These are phyloP conservation scores for Catharanthus roseus DNA, from an alignment of 257 asterid species.

Conservation along the genomic window DNA sequence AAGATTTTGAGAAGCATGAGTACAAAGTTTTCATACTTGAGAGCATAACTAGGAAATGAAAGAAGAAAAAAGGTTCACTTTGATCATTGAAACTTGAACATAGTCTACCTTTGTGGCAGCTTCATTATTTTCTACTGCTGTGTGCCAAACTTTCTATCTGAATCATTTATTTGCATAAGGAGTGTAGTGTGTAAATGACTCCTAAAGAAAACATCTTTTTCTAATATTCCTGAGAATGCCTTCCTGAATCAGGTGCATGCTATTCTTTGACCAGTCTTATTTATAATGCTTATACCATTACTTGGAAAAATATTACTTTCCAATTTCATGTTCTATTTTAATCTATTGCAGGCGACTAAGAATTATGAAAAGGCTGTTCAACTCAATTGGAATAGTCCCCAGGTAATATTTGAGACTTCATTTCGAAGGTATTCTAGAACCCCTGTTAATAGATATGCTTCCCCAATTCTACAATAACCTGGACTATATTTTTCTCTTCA, in stretches of 20 bases:
- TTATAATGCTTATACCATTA: background rate
- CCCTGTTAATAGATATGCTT: background rate
- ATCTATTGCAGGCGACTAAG: constrained; percentile 71
- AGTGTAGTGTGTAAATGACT: no score
- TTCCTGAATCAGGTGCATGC: background rate
- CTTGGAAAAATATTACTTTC: background rate
- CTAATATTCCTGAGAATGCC: background rate
- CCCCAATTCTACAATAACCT: background rate
- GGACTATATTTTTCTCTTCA: background rate
- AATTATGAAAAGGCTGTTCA: constrained; percentile 94
- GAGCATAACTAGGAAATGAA: background rate
- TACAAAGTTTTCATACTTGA: background rate
- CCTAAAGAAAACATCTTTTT: background rate
- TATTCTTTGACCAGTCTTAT: background rate
- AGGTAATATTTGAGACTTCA: constrained; percentile 45
- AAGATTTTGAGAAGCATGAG: background rate
- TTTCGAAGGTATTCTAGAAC: background rate
- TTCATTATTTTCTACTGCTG: background rate
- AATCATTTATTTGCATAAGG: background rate
- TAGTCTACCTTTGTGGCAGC: background rate
- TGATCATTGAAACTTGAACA: background rate
- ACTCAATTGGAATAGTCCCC: constrained; percentile 99
- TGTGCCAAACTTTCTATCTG: background rate
- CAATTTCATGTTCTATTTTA: constrained; percentile 16
- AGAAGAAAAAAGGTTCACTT: background rate